Base-by-base conservation (phyloP, 805 yeast genomes). In the Yarrowia phangngaensis region DNA sequence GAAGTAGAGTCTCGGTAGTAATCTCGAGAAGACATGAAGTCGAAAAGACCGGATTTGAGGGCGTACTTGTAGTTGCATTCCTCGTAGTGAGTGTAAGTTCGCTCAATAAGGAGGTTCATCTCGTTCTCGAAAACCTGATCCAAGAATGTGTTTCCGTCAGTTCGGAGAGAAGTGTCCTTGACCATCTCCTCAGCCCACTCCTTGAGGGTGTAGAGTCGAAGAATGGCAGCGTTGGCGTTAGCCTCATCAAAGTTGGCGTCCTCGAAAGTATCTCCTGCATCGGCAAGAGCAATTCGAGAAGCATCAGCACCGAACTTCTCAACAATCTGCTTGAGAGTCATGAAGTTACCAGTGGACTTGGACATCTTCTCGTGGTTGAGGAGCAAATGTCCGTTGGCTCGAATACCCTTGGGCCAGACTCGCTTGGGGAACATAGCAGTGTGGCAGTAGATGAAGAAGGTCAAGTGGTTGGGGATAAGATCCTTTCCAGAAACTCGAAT, bases 181-280 rank as follows among this genome's bases (percentile, higher is more conserved):
- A 81, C 68, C 49, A 79, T 70, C 51, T 84, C 92, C 65, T 89
- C 97, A 64, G 84, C 78, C 98, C 98, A 92, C 68, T 89, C 97
- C 66, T 86, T 90, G 67, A 90, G 74, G 50, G 86, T 90, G 66
- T 77, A 84, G 64, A 92, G 75, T 71, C 98, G 84, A 66, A 92
- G 76, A 65, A 92, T 89, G 19, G 97, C 97, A 36, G 98, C 96
- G 62, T 92, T 92, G 50, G 98, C 98, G 62, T 82, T 89, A 53
- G 87, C 71, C 70, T 92, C 98, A 62, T 92, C 98, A 63, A 92
- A 85, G 73, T 92, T 92, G 47, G 98, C 98, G 68, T 92, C 98
- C 70, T 92, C 98, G 57, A 88, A 79, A 32, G 92, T 74, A 65
- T 92, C 98, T 73, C 98, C 98, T 46, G 97, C 96, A 72, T 92